Conservation (phyloP, 1,284 basidiomycete species). For the Leccinum fuscescens region DNA sequence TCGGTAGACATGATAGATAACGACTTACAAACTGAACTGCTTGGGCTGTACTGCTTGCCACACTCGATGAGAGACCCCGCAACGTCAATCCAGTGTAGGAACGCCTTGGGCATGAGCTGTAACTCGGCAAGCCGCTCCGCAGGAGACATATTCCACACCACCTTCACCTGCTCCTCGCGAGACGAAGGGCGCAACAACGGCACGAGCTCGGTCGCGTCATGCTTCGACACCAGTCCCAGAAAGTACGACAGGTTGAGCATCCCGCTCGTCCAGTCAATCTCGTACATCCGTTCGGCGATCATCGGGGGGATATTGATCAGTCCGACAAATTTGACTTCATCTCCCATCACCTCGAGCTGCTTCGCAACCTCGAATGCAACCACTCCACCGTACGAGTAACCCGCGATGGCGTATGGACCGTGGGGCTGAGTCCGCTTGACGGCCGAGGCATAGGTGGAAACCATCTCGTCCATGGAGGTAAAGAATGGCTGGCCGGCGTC, state of each 20-base stretch:
- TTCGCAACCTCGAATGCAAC: slow-evolving; percentile 45
- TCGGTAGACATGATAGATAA: neutral
- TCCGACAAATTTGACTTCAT: slow-evolving; percentile 38
- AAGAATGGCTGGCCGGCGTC: slow-evolving; percentile 37
- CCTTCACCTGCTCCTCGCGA: slow-evolving; percentile 20
- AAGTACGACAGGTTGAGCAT: slow-evolving; percentile 36
- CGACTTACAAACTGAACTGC: slow-evolving; percentile 20
- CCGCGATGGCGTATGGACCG: slow-evolving; percentile 44
- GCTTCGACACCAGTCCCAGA: slow-evolving; percentile 22
- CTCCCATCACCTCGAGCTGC: slow-evolving; percentile 35
- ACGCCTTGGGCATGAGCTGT: slow-evolving; percentile 21
- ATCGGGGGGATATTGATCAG: slow-evolving; percentile 41
- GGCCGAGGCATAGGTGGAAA: slow-evolving; percentile 33
- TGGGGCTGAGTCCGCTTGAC: slow-evolving; percentile 36
- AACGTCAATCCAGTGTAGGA: slow-evolving; percentile 28
- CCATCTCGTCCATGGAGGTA: slow-evolving; percentile 39
- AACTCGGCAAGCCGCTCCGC: slow-evolving; percentile 25
- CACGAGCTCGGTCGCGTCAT: slow-evolving; percentile 17
- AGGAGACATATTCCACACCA: slow-evolving; percentile 23
- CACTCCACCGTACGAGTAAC: slow-evolving; percentile 47
- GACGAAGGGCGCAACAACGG: slow-evolving; percentile 15
- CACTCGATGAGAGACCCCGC: slow-evolving; percentile 30
- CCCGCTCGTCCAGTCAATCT: slow-evolving; percentile 39
- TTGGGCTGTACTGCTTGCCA: slow-evolving; percentile 24
- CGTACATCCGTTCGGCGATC: slow-evolving; percentile 40